phyloP scores from a whole-genome alignment of 768 basidiomycete species.

The Dioszegia hungarica region DNA sequence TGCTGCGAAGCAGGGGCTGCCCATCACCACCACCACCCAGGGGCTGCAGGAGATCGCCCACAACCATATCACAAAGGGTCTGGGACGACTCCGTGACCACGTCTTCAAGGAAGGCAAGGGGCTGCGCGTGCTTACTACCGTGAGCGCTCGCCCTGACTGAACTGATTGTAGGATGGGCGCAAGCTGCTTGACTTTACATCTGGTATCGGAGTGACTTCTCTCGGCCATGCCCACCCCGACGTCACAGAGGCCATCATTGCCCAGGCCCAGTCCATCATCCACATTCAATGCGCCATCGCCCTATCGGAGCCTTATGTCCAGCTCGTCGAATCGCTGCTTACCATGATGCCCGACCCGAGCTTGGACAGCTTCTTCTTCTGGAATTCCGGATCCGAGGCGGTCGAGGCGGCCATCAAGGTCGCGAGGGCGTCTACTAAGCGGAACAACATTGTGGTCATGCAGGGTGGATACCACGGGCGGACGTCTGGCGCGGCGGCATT shows the following conservation, averaged over 20 bases:
- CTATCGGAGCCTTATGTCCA: constrained; percentile 79
- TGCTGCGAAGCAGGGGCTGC: constrained; percentile 11
- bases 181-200: constrained; percentile 77
- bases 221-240: constrained; percentile 56
- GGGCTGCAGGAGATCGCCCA: constrained; percentile 35
- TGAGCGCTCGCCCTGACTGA: constrained; percentile 44
- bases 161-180: constrained; percentile 55
- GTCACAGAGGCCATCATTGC: constrained; percentile 39
- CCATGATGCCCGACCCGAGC: constrained; percentile 82
- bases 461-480: constrained; percentile 81
- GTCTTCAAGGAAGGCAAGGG: constrained; percentile 53
- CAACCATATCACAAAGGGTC: constrained; percentile 47
- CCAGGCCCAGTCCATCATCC: constrained; percentile 44
- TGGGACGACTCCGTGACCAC: constrained; percentile 46
- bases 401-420: constrained; percentile 85
- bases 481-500: constrained; percentile 94
- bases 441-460: constrained; percentile 88
- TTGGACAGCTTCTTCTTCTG: constrained; percentile 95
- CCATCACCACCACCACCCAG: constrained; percentile 21
- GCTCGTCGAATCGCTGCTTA: constrained; percentile 76
- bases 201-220: constrained; percentile 72
- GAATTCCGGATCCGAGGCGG: constrained; percentile 92
- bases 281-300: constrained; percentile 63
- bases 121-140: constrained; percentile 58
- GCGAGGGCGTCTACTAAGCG: constrained; percentile 70